Evolutionary conservation across 208 protist species (phyloP), one percentile per base, ranked within the genome.

Genomic region (Leishmania aethiopica): DNA sequence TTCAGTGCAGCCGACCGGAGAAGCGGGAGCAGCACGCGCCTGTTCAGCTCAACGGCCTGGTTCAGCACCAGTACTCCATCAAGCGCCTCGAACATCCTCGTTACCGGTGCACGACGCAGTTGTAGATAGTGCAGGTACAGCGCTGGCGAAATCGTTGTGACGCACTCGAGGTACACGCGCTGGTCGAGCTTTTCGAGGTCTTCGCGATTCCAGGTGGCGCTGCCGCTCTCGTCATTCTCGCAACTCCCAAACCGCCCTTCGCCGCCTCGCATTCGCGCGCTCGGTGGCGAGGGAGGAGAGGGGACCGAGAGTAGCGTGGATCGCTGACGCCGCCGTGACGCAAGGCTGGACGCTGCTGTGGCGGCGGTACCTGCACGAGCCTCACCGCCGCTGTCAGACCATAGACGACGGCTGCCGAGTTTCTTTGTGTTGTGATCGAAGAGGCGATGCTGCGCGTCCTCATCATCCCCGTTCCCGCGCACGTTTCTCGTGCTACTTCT

Each of bases 21-120:
- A 79, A 97, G 82, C 0, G 90, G 93, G 73, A 97, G 94, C 6
- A 96, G 81, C 35, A 97, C 77, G 0, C 67, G 67, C 1, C 77
- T 75, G 75, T 96, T 91, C 64, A 97, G 81, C 87, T 97, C 93
- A 13, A 82, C 49, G 19, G 84, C 90, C 70, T 96, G 85, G 78
- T 97, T 97, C 80, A 97, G 57, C 32, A 97, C 86, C 37, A 92
- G 66, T 35, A 97, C 93, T 5, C 92, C 92, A 51, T 96, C 92
- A 47, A 96, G 81, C 11, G 78, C 25, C 13, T 79, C 73, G 51
- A 89, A 89, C 71, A 97, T 84, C 45, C 82, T 78, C n/a, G 82
- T 81, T 1, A 93, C 86, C 2, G 91, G 90, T 35, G 86, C 86
- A 32, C 85, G 81, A 42, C 79, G 80, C 5, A 92, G 81, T 45